Evolutionary conservation across 2,329 filamentous ascomycete genomes (phyloP).

Genomic region (Penicillium expansum): DNA sequence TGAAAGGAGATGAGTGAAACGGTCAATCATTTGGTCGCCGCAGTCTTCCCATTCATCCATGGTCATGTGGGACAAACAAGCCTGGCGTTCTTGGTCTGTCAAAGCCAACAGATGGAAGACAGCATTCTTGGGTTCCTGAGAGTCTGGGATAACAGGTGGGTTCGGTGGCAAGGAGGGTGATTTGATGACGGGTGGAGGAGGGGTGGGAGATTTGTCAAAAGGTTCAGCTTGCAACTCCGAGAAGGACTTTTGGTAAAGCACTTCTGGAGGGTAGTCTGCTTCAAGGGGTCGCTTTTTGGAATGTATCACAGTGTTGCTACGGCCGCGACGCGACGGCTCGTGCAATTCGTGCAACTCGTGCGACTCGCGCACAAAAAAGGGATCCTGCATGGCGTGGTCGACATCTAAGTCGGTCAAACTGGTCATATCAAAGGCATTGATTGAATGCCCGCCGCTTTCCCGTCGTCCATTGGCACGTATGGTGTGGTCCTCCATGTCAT

Average conservation of each 20-base stretch:
- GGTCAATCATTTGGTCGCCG: slow-evolving; percentile 59
- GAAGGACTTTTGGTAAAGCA: slow-evolving; percentile 48
- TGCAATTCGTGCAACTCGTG: background rate
- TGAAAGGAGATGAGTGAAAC: slow-evolving; percentile 51
- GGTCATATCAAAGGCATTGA: slow-evolving; percentile 33
- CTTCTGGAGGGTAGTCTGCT: slow-evolving; percentile 49
- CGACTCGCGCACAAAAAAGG: slow-evolving; percentile 29
- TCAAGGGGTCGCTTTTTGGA: slow-evolving; percentile 35
- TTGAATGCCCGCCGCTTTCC: slow-evolving; percentile 28
- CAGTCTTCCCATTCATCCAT: slow-evolving; percentile 61
- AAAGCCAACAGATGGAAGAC: slow-evolving; percentile 39
- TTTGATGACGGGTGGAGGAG: slow-evolving; percentile 24
- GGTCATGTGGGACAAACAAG: slow-evolving; percentile 53
- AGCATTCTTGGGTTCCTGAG: slow-evolving; percentile 32
- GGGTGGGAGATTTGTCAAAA: slow-evolving; percentile 47
- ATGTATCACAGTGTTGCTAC: slow-evolving; percentile 25
- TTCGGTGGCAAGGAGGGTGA: slow-evolving; percentile 21
- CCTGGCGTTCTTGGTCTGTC: slow-evolving; percentile 41
- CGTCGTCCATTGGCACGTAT: slow-evolving; percentile 21
- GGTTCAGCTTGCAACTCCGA: slow-evolving; percentile 49
- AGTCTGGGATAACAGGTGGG: slow-evolving; percentile 17
- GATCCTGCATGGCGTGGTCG: slow-evolving; percentile 32
- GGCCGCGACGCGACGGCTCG: slow-evolving; percentile 16
- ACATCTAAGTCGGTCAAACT: slow-evolving; percentile 32
- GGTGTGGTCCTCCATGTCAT: slow-evolving; percentile 25